Base-by-base conservation (phyloP, 2,329 filamentous ascomycete genomes). In the Hysterium pulicare region DNA sequence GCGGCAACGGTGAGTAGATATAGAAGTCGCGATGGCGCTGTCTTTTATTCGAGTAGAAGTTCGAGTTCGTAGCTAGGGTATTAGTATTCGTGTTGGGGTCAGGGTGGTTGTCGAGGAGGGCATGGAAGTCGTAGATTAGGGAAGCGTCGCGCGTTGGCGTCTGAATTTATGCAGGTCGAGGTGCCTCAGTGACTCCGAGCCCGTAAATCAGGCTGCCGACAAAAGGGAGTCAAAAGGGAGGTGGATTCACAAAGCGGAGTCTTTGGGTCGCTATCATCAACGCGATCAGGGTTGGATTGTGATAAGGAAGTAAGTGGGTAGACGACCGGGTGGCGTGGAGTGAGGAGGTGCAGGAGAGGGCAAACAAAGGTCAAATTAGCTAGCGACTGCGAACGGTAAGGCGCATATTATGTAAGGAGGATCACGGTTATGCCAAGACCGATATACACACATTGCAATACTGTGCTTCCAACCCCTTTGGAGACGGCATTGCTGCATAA, bases 371-470 rank as follows among this genome's bases (percentile, higher is more conserved):
- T 28, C 13, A 28, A 28, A 28, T 8, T 28, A 8, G 24, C 8
- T 28, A 13, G 24, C n/a, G 24, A 13, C 24, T 13, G 24, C 24
- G 13, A 28, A 28, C 13, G 24, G 7, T 8, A 7, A 8, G 13
- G 24, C 24, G 24, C 24, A 7, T 7, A 7, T 28, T 28, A 28
- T 28, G 24, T 28, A 28, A 28, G 7, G 13, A 13, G 8, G 24
- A 13, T 7, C 13, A 28, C 8, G 13, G n/a, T n/a, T 7, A 28
- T 28, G 37, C 37, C 37, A 39, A 39, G 24, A 20, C 15, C 22
- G 22, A 30, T 30, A 28, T 39, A 30, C 37, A 39, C 37, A 39
- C 37, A 39, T 39, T 24, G 37, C 37, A 28, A 28, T n/a, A n/a
- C n/a, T n/a, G n/a, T n/a, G n/a, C n/a, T n/a, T n/a, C n/a, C n/a